These are phyloP conservation scores for Colletotrichum sansevieriae DNA, from an alignment of 2,329 filamentous ascomycete genomes.

Conservation along the genomic window DNA sequence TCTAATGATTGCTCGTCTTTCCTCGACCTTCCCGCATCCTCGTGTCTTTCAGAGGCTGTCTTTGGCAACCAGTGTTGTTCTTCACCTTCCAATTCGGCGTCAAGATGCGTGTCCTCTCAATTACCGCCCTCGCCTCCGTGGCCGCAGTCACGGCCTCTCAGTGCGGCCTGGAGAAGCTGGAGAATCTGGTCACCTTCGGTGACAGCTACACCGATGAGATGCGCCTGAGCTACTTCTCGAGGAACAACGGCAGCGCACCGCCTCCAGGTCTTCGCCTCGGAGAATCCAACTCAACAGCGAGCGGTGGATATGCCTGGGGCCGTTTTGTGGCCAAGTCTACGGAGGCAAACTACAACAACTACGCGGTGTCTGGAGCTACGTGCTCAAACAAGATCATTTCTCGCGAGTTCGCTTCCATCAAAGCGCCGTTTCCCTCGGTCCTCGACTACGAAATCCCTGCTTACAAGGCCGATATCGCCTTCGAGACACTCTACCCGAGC, in stretches of 20 bases:
- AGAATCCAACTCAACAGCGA: slow-evolving; percentile 65
- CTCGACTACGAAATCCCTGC: slow-evolving; percentile 71
- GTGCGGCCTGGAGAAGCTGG: slow-evolving; percentile 60
- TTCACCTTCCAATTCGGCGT: neutral
- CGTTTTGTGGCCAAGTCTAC: slow-evolving; percentile 74
- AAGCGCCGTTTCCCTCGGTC: slow-evolving; percentile 71
- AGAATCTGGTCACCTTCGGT: slow-evolving; percentile 77
- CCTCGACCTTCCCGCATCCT: neutral
- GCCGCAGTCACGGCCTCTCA: slow-evolving; percentile 38
- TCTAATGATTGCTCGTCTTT: neutral
- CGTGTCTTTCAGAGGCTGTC: neutral
- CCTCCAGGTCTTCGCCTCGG: slow-evolving; percentile 68
- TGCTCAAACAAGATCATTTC: slow-evolving; percentile 78
- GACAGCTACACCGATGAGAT: slow-evolving; percentile 84
- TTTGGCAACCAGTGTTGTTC: neutral
- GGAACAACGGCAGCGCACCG: slow-evolving; percentile 69
- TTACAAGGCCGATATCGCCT: slow-evolving; percentile 64
- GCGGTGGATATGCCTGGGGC: slow-evolving; percentile 77
- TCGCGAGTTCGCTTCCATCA: slow-evolving; percentile 64
- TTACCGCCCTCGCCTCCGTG: slow-evolving; percentile 27
- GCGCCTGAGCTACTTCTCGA: slow-evolving; percentile 72
- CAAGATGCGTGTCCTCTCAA: slow-evolving; percentile 27
- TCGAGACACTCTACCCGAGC: slow-evolving; percentile 57
- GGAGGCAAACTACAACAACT: slow-evolving; percentile 71
- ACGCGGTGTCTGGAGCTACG: slow-evolving; percentile 79